Conservation (phyloP, 202 grass and related monocot species). For the Cymbopogon flexuosus region DNA sequence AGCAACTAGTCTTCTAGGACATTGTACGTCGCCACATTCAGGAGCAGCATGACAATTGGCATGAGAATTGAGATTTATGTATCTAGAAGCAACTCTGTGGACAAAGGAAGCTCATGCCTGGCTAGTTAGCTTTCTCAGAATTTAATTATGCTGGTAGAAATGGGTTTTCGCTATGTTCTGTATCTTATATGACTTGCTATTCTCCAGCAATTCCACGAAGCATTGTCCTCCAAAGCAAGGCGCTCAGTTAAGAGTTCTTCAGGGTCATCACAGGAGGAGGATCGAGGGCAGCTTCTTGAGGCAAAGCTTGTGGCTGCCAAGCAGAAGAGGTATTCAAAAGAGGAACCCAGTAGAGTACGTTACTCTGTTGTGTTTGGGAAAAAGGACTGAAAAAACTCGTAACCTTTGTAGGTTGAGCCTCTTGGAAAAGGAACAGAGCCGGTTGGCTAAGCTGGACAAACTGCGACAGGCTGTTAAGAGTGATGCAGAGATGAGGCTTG, state of each 20-base stretch:
- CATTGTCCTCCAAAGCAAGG: conserved; percentile 76
- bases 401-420: conserved; percentile 57
- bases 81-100: neutral
- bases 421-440: conserved; percentile 70
- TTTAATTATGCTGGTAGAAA: neutral
- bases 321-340: conserved; percentile 65
- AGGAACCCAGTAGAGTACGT: neutral
- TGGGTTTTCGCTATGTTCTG: neutral
- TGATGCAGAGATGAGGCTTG: conserved; percentile 59
- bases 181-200: conserved; percentile 12
- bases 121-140: neutral
- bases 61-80: neutral
- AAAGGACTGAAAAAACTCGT: neutral
- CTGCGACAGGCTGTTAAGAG: conserved; percentile 71
- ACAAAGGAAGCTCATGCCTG: neutral
- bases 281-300: conserved; percentile 66
- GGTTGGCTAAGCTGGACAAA: conserved; percentile 65
- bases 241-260: conserved; percentile 50
- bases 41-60: neutral
- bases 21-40: neutral
- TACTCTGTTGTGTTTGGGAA: conserved; percentile 6
- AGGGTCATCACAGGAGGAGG: conserved; percentile 68
- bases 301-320: conserved; percentile 68
- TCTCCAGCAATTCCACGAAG: conserved; percentile 78
- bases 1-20: neutral